Percentiles rank a stretch among this genome's conserved stretches.
Conservation (phyloP, 305 asterid species). For the Fraxinus nigra region DNA sequence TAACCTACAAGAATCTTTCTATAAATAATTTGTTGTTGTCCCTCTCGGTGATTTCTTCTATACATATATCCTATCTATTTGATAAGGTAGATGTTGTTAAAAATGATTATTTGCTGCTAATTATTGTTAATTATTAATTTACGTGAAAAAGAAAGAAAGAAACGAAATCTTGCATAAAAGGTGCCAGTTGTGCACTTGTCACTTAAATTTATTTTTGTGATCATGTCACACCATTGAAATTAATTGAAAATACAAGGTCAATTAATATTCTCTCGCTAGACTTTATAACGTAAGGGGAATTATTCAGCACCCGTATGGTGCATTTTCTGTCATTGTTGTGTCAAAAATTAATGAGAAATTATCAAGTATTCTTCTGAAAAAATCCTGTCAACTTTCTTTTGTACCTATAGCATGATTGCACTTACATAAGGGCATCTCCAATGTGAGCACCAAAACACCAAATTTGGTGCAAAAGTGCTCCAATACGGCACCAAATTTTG, state of each 20-base stretch:
- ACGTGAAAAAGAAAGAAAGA: constrained; percentile 23
- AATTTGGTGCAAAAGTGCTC: too few species aligned
- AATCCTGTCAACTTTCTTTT: too few species aligned
- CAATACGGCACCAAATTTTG: too few species aligned
- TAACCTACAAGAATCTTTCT: not conserved
- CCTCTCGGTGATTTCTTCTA: not conserved
- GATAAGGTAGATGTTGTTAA: not conserved
- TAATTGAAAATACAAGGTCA: not conserved
- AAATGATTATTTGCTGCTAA: not conserved
- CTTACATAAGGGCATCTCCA: too few species aligned
- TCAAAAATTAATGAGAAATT: too few species aligned
- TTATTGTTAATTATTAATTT: constrained; percentile 20
- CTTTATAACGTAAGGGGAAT: not conserved
- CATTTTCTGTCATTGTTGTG: too few species aligned
- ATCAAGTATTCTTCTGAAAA: too few species aligned
- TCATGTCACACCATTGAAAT: constrained; percentile 11
- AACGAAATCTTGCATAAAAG: constrained; percentile 25
- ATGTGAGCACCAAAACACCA: too few species aligned
- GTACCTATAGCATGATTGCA: too few species aligned
- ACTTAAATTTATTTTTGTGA: not conserved
- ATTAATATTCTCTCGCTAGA: constrained; percentile 18
- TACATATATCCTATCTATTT: not conserved
- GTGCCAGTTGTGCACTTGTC: not conserved
- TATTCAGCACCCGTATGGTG: too few species aligned
- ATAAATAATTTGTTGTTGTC: not conserved